Conservation (phyloP, 2,329 filamentous ascomycete species). For the Nannizzia gypsea region DNA sequence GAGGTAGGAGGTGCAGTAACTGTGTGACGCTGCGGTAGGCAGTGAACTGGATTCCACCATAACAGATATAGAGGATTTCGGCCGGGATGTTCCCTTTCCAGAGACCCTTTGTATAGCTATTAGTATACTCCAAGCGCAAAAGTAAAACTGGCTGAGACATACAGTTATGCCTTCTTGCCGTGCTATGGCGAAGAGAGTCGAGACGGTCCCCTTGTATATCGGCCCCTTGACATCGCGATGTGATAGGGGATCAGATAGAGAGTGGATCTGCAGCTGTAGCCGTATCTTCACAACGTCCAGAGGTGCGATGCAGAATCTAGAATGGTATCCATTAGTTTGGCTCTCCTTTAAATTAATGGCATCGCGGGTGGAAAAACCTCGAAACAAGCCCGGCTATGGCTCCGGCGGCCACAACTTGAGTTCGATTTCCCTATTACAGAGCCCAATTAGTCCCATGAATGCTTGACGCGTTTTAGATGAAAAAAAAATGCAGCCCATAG, state of each 20-base stretch:
- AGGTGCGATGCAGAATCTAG: slow-evolving; percentile 80
- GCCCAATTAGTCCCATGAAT: background rate
- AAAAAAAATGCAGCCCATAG: background rate
- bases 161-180: slow-evolving; percentile 67
- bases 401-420: slow-evolving; percentile 54
- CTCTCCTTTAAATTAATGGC: too few species aligned
- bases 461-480: background rate
- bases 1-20: slow-evolving; percentile 46
- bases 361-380: slow-evolving; percentile 47
- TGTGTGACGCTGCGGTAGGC: slow-evolving; percentile 67
- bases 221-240: slow-evolving; percentile 38
- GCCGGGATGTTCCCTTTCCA: slow-evolving; percentile 99
- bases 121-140: background rate
- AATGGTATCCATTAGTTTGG: background rate
- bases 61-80: slow-evolving; percentile 85
- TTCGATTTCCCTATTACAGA: slow-evolving; percentile 48
- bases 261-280: slow-evolving; percentile 83
- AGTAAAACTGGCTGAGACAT: slow-evolving; percentile 14
- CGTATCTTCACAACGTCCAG: slow-evolving; percentile 98
- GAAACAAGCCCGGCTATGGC: slow-evolving; percentile 74
- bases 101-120: slow-evolving; percentile 41
- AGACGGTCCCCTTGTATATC: slow-evolving; percentile 59
- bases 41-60: slow-evolving; percentile 81
- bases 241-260: slow-evolving; percentile 60
- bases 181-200: slow-evolving; percentile 65